Evolutionary conservation across 192 early-diverging fungal genomes (phyloP).

Genomic region (Funneliformis geosporum): DNA sequence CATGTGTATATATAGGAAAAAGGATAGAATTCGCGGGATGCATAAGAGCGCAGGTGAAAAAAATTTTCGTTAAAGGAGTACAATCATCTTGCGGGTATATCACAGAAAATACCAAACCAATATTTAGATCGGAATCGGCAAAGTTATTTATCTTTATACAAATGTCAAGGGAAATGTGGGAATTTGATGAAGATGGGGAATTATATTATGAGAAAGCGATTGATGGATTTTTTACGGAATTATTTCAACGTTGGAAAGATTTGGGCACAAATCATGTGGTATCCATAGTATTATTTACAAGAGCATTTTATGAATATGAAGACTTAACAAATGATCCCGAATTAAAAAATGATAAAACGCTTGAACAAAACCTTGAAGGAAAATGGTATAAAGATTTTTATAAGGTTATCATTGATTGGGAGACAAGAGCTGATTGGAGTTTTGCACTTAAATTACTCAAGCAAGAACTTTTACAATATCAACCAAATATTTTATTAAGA

Average conservation of each 20-base stretch:
- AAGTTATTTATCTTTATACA: constrained; percentile 95
- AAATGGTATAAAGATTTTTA: constrained; percentile 90
- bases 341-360: constrained; percentile 39
- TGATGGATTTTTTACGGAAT: constrained; percentile 82
- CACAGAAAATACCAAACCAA: constrained; percentile 73
- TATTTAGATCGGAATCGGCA: constrained; percentile 92
- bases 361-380: constrained; percentile 54
- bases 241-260: constrained; percentile 86
- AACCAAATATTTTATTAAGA: constrained; percentile 65
- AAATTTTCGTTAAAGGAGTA: constrained; percentile 69
- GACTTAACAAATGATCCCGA: constrained; percentile 48
- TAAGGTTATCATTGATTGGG: constrained; percentile 94
- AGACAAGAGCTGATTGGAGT: constrained; percentile 75
- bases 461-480: constrained; percentile 73
- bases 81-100: constrained; percentile 76
- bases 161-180: constrained; percentile 97
- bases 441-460: constrained; percentile 66
- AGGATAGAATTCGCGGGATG: constrained; percentile 67
- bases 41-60: constrained; percentile 78
- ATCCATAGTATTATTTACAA: constrained; percentile 92
- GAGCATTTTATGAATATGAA: constrained; percentile 74
- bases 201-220: constrained; percentile 93
- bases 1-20: constrained; percentile 77
- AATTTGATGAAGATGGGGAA: constrained; percentile 97
- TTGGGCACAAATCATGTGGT: constrained; percentile 88